A percentile compares a stretch with the other conserved stretches of the same genome.
These are phyloP conservation scores for Chenopodium berlandieri DNA, from an alignment of 148 eudicot species.

Conservation along the genomic window DNA sequence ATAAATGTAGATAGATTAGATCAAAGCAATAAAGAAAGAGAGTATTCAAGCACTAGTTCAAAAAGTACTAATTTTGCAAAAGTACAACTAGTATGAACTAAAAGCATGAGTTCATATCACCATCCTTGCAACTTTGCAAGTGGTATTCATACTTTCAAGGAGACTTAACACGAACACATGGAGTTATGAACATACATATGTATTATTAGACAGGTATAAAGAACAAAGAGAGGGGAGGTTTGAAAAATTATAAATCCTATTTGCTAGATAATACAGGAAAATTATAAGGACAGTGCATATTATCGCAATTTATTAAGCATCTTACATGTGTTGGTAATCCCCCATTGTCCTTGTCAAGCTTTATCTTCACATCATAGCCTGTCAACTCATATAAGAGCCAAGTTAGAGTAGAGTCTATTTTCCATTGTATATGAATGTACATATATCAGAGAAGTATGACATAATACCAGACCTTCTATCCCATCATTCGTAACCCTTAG, in stretches of 20 bases:
- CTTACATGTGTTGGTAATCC: conserved; percentile 67
- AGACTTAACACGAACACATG: too few relatives aligned
- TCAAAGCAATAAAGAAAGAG: background rate
- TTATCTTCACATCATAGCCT: conserved; percentile 72
- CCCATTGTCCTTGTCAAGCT: conserved; percentile 50
- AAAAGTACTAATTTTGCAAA: background rate
- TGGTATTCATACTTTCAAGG: too few relatives aligned
- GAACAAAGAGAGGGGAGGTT: background rate
- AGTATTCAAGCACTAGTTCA: conserved; percentile 2
- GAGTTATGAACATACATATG: too few relatives aligned
- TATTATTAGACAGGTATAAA: background rate
- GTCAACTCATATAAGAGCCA: conserved; percentile 31
- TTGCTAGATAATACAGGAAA: background rate
- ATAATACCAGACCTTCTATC: conserved; percentile 52
- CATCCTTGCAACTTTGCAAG: too few relatives aligned
- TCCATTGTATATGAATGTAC: background rate
- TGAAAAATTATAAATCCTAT: background rate
- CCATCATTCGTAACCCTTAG: conserved; percentile 49
- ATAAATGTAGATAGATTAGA: conserved; percentile 9
- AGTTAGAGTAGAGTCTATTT: background rate
- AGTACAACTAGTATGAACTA: background rate
- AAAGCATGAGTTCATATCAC: background rate
- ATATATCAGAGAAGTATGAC: background rate
- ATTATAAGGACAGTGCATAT: background rate
- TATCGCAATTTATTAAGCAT: conserved; percentile 15